Base-by-base conservation (phyloP, 2,329 filamentous ascomycete genomes). In the Colletotrichum viniferum region DNA sequence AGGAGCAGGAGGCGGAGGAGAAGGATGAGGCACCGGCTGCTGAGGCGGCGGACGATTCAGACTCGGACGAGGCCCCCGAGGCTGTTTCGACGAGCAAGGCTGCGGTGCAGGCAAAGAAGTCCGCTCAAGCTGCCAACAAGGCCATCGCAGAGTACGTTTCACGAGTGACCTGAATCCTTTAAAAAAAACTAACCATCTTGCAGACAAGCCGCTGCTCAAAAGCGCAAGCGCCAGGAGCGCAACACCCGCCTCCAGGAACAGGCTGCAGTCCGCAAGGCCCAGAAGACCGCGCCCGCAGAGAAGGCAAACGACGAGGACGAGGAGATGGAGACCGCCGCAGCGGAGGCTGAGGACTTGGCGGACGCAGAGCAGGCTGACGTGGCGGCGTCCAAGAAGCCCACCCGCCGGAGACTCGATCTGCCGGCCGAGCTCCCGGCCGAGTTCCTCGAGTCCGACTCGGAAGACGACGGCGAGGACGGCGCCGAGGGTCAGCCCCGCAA, bases 1-100 rank as follows among this genome's bases (percentile, higher is more conserved):
- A 48, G 43, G 43, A 26, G 28, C 61, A 32, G 28, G 48, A 65
- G 30, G 28, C 26, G 2, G 78, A 83, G 21, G 79, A 79, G 36
- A 81, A 81, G 30, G 71, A 69, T 12, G 62, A 38, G 28, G 64
- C 77, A 24, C 71, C 71, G 12, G 75, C 85, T 4, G 83, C 84
- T 2, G 84, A 85, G 5, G 82, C 84, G 9, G 84, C 84, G 2
- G 86, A 86, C 55, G 85, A 85, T 13, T 87, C 87, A 65, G 88
- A 90, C 62, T 87, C 87, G 56, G 88, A 90, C 58, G 89, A 91
- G 68, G 90, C 90, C 0, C 90, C 90, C 10, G 90, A 92, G 81
- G 90, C 88, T 4, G 86, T 92, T n/a, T 91, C 90, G 1, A 89
- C 89, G 2, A 81, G 83, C 14, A 85, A 85, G 63, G 88, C 87